Conservation (phyloP, 352 stramenopile genomes). For the Globisporangium megalacanthum region DNA sequence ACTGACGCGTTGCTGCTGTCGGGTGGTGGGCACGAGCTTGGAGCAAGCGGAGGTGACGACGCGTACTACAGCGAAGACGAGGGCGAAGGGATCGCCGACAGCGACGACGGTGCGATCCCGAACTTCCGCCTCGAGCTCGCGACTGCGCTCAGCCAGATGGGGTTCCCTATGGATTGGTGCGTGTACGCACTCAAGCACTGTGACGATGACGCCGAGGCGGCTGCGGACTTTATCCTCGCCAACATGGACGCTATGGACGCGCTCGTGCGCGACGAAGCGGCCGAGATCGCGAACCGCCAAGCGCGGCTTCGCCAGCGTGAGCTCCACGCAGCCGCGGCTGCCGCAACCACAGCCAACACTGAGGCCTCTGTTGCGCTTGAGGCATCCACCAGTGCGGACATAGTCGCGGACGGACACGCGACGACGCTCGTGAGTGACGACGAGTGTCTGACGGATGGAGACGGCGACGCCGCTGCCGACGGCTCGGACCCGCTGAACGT, state of each 20-base stretch:
- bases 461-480: background rate
- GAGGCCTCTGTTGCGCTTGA: background rate
- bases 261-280: conserved; percentile 74
- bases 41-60: conserved; percentile 40
- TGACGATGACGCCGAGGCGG: conserved; percentile 78
- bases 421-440: conserved; percentile 7
- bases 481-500: conserved; percentile 7
- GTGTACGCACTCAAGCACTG: conserved; percentile 77
- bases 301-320: conserved; percentile 42
- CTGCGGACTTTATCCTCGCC: conserved; percentile 77
- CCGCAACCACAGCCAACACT: too few relatives aligned
- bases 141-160: conserved; percentile 79
- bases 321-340: background rate
- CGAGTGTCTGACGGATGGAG: conserved; percentile 5
- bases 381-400: background rate
- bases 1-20: conserved; percentile 23
- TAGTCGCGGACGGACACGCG: background rate
- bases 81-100: conserved; percentile 40
- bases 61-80: conserved; percentile 84
- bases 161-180: conserved; percentile 86
- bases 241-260: conserved; percentile 83
- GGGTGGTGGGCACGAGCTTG: conserved; percentile 16
- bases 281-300: conserved; percentile 42
- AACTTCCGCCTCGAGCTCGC: conserved; percentile 85
- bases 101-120: conserved; percentile 44